A percentile compares a stretch with the other conserved stretches of the same genome.
These are phyloP conservation scores for Angomonas desouzai DNA, from an alignment of 208 protist species.

Conservation along the genomic window DNA sequence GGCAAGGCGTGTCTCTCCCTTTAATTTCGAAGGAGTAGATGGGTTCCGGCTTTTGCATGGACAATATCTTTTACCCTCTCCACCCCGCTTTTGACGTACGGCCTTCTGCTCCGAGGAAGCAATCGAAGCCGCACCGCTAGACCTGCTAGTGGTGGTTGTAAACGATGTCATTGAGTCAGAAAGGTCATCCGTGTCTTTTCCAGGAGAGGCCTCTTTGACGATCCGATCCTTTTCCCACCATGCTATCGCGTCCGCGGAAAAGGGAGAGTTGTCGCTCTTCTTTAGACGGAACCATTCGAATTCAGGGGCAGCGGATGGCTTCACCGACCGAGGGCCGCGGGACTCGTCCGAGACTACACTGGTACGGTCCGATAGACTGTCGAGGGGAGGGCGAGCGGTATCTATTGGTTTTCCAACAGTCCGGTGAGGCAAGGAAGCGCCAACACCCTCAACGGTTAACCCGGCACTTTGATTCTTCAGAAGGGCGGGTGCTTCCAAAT, in stretches of 20 bases:
- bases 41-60: not conserved
- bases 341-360: not conserved
- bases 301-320: not conserved
- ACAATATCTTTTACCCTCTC: not conserved
- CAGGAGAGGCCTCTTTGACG: not conserved
- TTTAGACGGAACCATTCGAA: not conserved
- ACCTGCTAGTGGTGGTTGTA: slow-evolving; percentile 46
- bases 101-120: not conserved
- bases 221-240: slow-evolving; percentile 61
- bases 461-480: too few relatives aligned
- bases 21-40: not conserved
- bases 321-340: not conserved
- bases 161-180: slow-evolving; percentile 61
- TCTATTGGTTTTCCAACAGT: too few relatives aligned
- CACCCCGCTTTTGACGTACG: not conserved
- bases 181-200: slow-evolving; percentile 26
- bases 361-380: too few relatives aligned
- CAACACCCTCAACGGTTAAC: too few relatives aligned
- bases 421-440: too few relatives aligned
- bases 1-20: not conserved
- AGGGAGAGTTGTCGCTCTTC: slow-evolving; percentile 11
- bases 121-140: not conserved
- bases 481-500: too few relatives aligned
- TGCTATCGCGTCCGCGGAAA: slow-evolving; percentile 43
- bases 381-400: too few relatives aligned